A percentile compares a stretch with the other conserved stretches of the same genome.
These are phyloP conservation scores for Fusarium cyanostomum DNA, from an alignment of 2,329 filamentous ascomycete species.

Conservation along the genomic window DNA sequence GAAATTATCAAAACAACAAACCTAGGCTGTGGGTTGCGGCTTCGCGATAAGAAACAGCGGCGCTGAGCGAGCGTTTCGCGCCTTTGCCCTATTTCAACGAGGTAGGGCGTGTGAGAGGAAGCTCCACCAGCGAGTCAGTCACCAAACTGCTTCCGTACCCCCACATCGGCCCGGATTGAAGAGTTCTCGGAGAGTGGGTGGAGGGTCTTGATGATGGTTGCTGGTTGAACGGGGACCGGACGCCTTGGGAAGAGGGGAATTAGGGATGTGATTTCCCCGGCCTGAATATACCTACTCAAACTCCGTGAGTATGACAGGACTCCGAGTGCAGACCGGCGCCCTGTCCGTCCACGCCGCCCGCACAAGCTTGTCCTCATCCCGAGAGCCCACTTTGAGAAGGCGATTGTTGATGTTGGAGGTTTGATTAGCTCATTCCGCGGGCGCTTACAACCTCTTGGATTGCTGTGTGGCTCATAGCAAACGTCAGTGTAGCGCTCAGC, in stretches of 20 bases:
- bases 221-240: background rate
- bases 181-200: background rate
- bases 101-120: too few species aligned
- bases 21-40: background rate
- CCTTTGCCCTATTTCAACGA: too few species aligned
- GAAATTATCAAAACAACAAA: conserved; percentile 1
- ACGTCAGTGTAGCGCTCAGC: background rate
- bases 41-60: conserved; percentile 4
- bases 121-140: conserved; percentile 2
- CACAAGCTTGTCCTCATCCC: conserved; percentile 25
- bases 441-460: conserved; percentile 1
- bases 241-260: background rate
- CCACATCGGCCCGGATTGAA: conserved; percentile 2
- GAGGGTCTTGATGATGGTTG: background rate
- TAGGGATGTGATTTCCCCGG: background rate
- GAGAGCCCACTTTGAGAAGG: conserved; percentile 12
- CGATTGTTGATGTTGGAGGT: conserved; percentile 17
- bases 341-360: conserved; percentile 21
- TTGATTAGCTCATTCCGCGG: conserved; percentile 5
- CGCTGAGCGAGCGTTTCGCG: background rate
- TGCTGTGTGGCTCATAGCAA: background rate
- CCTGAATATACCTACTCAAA: background rate
- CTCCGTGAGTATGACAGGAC: background rate
- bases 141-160: background rate
- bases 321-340: conserved; percentile 3